phyloP scores from a whole-genome alignment of 768 basidiomycete genomes.

The Panellus pusillus region DNA sequence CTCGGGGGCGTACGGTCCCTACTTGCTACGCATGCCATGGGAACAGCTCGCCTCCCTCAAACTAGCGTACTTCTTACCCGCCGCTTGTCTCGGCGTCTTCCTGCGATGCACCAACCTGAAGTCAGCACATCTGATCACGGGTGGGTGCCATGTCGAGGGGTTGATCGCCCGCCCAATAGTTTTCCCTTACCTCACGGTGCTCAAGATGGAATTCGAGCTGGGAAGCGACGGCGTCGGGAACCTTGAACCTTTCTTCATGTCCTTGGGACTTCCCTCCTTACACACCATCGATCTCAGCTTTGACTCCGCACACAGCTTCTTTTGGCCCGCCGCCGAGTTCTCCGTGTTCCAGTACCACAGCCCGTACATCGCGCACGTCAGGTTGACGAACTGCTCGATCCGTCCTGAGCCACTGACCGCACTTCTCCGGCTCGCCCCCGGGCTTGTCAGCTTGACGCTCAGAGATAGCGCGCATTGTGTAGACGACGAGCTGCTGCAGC shows the following conservation, averaged over 20 bases:
- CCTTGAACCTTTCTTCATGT: not conserved
- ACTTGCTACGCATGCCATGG: too few relatives aligned
- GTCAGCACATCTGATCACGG: not conserved
- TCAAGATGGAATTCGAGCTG: not conserved
- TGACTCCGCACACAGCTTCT: not conserved
- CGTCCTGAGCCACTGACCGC: not conserved
- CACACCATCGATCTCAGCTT: not conserved
- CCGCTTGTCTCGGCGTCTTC: too few relatives aligned
- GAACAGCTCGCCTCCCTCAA: too few relatives aligned
- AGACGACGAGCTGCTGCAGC: not conserved
- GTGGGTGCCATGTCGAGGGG: not conserved
- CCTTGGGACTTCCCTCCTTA: not conserved
- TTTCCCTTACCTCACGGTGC: not conserved
- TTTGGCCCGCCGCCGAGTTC: conserved; percentile 1
- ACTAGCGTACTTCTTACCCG: too few relatives aligned
- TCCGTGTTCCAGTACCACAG: conserved; percentile 1
- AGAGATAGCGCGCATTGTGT: not conserved
- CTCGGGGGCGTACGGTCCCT: too few relatives aligned
- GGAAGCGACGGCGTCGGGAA: not conserved
- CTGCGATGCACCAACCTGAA: too few relatives aligned
- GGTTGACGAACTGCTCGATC: not conserved
- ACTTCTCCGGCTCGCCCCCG: conserved; percentile 1
- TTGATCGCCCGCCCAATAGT: not conserved
- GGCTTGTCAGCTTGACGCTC: not conserved
- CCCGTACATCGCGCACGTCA: not conserved